Base-by-base conservation (phyloP, 208 protist species). In the Balamuthia mandrillaris region DNA sequence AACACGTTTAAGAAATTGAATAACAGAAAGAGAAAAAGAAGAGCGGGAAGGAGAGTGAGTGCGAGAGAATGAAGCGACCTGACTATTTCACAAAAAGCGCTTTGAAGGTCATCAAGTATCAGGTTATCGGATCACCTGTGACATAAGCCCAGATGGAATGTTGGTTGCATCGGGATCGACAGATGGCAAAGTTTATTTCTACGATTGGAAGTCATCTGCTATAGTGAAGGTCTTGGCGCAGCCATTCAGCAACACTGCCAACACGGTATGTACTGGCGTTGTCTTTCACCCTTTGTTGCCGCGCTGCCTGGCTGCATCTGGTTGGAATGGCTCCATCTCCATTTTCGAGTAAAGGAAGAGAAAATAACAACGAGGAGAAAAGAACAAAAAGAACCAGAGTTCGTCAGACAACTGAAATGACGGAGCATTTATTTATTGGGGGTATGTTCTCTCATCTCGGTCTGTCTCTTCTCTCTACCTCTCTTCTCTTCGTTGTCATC, bases 141-240 rank as follows among this genome's bases (percentile, higher is more conserved):
- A 77, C 44, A 77, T 77, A 5, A 77, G 66, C 44, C 66, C 66
- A n/a, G 66, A 77, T 33, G 66, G 66, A 10, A 56, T 45, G 1
- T 31, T 77, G 3, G 66, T 77, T 5, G 66, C 66, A 24, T 41
- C 66, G 14, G 66, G 66, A 14, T 77, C 66, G 1, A 14, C 41
- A 16, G 66, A 77, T 33, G 66, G 66, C 21, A 35, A 2, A 0
- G 1, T 77, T 29, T 45, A 77, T 29, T 52, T 77, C 44, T 77
- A 77, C 66, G 29, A 39, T 21, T 77, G 66, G 66, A 24, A 31
- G 12, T 54, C 66, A 56, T 24, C 66, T 27, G 5, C 18, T 77
- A 24, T 56, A 54, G 44, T 56, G 9, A 16, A 21, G 31, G 14
- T 12, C 5, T 14, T 14, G 4, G 37, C 4, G 7, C 58, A 35